phyloP scores from a whole-genome alignment of 768 basidiomycete species.

The Ramaria rubella region DNA sequence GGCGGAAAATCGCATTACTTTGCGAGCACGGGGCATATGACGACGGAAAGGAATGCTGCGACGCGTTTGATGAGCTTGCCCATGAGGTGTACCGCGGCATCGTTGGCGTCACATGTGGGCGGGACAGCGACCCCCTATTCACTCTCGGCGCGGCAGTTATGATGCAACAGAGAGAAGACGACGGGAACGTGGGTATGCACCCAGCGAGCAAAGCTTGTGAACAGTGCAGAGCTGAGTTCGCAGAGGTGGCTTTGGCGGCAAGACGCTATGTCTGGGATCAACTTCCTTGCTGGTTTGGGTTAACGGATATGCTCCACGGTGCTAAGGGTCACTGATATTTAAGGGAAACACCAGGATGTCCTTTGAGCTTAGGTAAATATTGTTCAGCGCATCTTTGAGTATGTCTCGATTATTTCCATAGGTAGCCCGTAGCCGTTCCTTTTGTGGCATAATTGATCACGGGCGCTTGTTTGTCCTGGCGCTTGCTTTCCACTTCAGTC shows the following conservation, averaged over 20 bases:
- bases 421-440: no score
- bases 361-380: neutral
- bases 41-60: slow-evolving; percentile 51
- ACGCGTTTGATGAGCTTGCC: slow-evolving; percentile 67
- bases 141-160: slow-evolving; percentile 60
- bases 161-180: slow-evolving; percentile 55
- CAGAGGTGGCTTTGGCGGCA: slow-evolving; percentile 48
- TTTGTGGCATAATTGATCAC: neutral
- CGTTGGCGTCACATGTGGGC: slow-evolving; percentile 58
- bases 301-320: slow-evolving; percentile 28
- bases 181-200: slow-evolving; percentile 34
- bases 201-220: slow-evolving; percentile 56
- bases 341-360: neutral
- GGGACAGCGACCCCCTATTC: slow-evolving; percentile 64
- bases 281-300: slow-evolving; percentile 59
- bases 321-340: neutral
- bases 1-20: neutral
- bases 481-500: no score
- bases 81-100: slow-evolving; percentile 71
- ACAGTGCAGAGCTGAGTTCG: slow-evolving; percentile 55
- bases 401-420: no score
- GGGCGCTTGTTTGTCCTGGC: neutral
- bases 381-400: no score
- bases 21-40: neutral
- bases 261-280: slow-evolving; percentile 60